These are phyloP conservation scores for Alternaria arborescens DNA, from an alignment of 2,329 filamentous ascomycete genomes.

Conservation along the genomic window DNA sequence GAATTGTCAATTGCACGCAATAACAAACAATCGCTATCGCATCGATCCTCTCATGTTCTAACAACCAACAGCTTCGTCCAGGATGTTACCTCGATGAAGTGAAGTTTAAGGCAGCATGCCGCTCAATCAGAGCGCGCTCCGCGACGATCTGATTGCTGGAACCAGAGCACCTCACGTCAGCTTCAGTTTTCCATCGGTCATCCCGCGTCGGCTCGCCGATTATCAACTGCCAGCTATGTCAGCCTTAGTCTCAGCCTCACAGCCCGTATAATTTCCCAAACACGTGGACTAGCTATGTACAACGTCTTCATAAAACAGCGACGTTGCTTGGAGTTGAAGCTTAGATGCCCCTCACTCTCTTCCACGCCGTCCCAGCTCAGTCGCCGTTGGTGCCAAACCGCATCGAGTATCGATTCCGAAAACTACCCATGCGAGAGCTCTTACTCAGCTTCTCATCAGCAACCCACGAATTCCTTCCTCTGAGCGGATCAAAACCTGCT, in stretches of 20 bases:
- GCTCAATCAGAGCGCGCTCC: background rate
- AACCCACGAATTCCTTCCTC: background rate
- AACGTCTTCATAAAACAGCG: background rate
- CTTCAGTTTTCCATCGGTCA: background rate
- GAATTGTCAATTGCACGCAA: background rate
- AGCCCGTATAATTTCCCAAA: background rate
- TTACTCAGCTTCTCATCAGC: conserved; percentile 18
- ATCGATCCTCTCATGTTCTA: background rate
- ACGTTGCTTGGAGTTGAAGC: background rate
- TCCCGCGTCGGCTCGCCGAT: background rate
- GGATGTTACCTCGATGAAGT: background rate
- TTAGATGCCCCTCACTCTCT: background rate
- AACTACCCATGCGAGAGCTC: conserved; percentile 9
- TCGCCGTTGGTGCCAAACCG: background rate
- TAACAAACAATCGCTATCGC: background rate
- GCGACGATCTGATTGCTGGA: background rate
- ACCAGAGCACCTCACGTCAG: background rate
- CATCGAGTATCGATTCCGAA: background rate
- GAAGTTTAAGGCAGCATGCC: background rate
- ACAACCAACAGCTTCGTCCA: background rate
- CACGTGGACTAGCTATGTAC: background rate
- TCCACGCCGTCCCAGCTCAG: background rate
- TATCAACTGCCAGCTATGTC: background rate
- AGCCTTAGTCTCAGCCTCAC: background rate
- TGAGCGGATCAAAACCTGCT: background rate